Conservation (phyloP, 805 yeast species). For the Myxozyma neglecta region DNA sequence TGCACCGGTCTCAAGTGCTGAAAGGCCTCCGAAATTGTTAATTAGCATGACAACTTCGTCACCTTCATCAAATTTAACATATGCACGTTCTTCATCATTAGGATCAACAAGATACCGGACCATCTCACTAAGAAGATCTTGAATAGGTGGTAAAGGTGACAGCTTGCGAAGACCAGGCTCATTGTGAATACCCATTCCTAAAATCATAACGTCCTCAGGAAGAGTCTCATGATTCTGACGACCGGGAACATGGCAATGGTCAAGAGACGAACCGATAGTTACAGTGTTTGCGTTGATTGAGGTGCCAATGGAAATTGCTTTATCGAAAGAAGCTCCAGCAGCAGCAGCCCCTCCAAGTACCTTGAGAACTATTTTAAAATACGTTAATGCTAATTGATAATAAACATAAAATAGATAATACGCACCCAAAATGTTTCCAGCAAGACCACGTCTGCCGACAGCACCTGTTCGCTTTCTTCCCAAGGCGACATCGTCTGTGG, state of each 20-base stretch:
- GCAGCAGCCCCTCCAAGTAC: conserved; percentile 73
- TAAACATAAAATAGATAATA: not conserved
- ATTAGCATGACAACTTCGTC: conserved; percentile 72
- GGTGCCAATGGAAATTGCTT: conserved; percentile 60
- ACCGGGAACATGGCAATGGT: conserved; percentile 88
- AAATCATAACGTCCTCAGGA: conserved; percentile 66
- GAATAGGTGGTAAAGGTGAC: conserved; percentile 68
- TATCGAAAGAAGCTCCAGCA: conserved; percentile 47
- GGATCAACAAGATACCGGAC: conserved; percentile 60
- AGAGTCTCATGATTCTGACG: conserved; percentile 55
- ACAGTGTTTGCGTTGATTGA: conserved; percentile 65
- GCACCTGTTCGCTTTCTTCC: conserved; percentile 82
- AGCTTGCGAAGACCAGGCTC: conserved; percentile 80
- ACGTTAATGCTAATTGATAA: not conserved
- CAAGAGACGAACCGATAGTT: conserved; percentile 86
- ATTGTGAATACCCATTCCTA: conserved; percentile 95
- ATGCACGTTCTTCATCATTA: conserved; percentile 73
- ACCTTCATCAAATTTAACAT: conserved; percentile 61
- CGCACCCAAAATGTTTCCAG: conserved; percentile 69
- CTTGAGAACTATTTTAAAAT: conserved; percentile 60
- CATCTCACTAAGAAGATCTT: conserved; percentile 57
- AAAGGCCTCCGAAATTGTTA: conserved; percentile 89
- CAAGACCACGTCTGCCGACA: conserved; percentile 93
- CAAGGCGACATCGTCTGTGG: conserved; percentile 91
- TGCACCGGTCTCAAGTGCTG: conserved; percentile 72